Conservation (phyloP, 306 rosid species). For the Erythrophleum fordii region DNA sequence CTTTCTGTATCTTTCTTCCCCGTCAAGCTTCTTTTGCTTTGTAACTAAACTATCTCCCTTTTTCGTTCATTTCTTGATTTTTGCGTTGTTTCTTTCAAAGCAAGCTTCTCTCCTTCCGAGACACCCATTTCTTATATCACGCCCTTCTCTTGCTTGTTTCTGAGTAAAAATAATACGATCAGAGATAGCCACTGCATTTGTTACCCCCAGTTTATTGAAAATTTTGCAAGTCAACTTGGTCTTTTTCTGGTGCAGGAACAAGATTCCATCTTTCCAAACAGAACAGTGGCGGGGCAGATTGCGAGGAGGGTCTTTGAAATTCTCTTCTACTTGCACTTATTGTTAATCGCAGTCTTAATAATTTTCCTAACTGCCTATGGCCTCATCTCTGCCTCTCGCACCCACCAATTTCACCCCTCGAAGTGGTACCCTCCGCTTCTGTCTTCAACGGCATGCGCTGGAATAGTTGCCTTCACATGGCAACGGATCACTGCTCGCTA, state of each 20-base stretch:
- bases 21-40: constrained; percentile 32
- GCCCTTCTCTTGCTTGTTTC: neutral
- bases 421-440: constrained; percentile 70
- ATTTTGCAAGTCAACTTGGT: constrained; percentile 18
- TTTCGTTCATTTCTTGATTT: constrained; percentile 30
- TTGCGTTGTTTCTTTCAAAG: constrained; percentile 16
- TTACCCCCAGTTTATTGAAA: constrained; percentile 22
- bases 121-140: constrained; percentile 20
- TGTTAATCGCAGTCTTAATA: constrained; percentile 45
- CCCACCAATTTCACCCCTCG: constrained; percentile 58
- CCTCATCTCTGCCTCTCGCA: constrained; percentile 41
- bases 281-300: constrained; percentile 38
- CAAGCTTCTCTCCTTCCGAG: constrained; percentile 39
- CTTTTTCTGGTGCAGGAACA: constrained; percentile 44
- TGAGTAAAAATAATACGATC: neutral
- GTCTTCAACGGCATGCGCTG: constrained; percentile 53
- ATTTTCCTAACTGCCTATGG: constrained; percentile 51
- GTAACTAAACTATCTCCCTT: constrained; percentile 21
- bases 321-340: constrained; percentile 56
- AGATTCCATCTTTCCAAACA: constrained; percentile 42
- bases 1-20: constrained; percentile 35
- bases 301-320: constrained; percentile 40
- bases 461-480: constrained; percentile 59
- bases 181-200: neutral
- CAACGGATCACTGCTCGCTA: constrained; percentile 49